Percentiles rank a stretch among this genome's conserved stretches.
Evolutionary conservation across 331 rosid genomes (phyloP).

Genomic region (Pyrus hybrid): DNA sequence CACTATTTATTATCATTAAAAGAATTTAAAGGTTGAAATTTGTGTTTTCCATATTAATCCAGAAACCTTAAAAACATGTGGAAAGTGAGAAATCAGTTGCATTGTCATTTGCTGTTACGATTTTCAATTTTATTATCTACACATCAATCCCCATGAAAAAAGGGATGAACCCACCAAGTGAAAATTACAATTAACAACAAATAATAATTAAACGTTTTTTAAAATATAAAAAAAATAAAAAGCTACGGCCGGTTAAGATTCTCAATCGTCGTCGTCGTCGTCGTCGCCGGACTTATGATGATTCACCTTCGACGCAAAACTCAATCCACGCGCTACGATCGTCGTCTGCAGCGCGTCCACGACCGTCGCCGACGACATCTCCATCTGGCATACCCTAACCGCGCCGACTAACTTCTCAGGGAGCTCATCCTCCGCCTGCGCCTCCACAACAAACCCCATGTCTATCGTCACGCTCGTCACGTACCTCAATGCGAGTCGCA

Average conservation of each 20-base stretch:
- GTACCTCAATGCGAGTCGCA: constrained; percentile 67
- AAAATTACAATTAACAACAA: constrained; percentile 3
- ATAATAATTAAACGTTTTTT: neutral
- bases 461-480: constrained; percentile 76
- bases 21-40: too few relatives aligned
- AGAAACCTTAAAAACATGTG: neutral
- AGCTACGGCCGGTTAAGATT: neutral
- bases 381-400: constrained; percentile 79
- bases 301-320: constrained; percentile 43
- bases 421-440: constrained; percentile 72
- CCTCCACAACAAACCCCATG: constrained; percentile 87
- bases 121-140: constrained; percentile 10
- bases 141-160: neutral
- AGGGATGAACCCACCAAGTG: neutral
- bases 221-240: neutral
- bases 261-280: constrained; percentile 1
- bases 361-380: constrained; percentile 56
- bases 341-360: constrained; percentile 34
- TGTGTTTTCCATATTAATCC: too few relatives aligned
- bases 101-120: neutral
- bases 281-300: constrained; percentile 32
- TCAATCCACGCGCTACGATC: constrained; percentile 33
- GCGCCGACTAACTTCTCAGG: constrained; percentile 80
- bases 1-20: too few relatives aligned
- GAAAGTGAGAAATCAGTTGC: neutral